Conservation (phyloP, 2,329 filamentous ascomycete genomes). For the Exophiala mesophila region DNA sequence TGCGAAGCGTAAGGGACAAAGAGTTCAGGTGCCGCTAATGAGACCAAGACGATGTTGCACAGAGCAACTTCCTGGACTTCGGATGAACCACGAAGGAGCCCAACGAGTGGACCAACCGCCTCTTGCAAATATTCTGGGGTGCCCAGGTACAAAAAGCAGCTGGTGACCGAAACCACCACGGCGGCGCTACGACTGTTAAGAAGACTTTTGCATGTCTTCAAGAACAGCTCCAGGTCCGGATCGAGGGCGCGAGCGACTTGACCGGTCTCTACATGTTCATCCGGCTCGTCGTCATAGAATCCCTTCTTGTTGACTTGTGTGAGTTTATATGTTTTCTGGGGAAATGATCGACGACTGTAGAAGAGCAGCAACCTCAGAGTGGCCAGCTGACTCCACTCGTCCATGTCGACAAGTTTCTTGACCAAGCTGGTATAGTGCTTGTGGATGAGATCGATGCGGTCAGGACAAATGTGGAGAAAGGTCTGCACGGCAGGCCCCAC, state of each 20-base stretch:
- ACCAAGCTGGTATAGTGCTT: conserved; percentile 80
- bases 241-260: conserved; percentile 63
- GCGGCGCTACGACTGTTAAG: conserved; percentile 89
- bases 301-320: conserved; percentile 58
- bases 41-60: conserved; percentile 93
- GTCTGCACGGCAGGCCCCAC: conserved; percentile 86
- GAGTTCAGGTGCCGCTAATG: conserved; percentile 66
- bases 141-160: conserved; percentile 80
- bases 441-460: conserved; percentile 82
- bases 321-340: conserved; percentile 57
- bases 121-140: conserved; percentile 69
- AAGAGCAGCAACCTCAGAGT: conserved; percentile 74
- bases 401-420: conserved; percentile 94
- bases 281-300: conserved; percentile 72
- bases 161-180: conserved; percentile 80
- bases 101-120: conserved; percentile 78
- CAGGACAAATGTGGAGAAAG: conserved; percentile 83
- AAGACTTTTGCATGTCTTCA: conserved; percentile 75
- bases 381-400: conserved; percentile 93
- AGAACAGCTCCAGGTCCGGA: conserved; percentile 73
- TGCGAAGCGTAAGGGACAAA: conserved; percentile 86
- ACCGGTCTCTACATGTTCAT: conserved; percentile 38
- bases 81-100: conserved; percentile 74
- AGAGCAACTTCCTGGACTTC: conserved; percentile 88
- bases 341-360: conserved; percentile 86